A percentile compares a stretch with the other conserved stretches of the same genome.
phyloP scores from a whole-genome alignment of 805 yeast species.

The Pichia kluyveri region DNA sequence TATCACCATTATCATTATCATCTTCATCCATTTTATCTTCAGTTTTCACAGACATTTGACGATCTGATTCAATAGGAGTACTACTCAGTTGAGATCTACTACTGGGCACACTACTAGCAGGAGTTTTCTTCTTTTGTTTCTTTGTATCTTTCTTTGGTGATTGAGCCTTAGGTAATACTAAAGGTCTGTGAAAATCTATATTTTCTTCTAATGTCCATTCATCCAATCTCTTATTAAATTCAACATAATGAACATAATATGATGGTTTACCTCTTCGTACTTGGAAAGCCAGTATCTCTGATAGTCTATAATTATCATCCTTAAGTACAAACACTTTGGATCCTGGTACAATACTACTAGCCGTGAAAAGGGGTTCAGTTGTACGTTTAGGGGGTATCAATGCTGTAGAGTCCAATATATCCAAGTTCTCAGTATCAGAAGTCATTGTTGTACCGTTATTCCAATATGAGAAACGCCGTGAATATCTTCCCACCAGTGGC shows the following conservation, averaged over 20 bases:
- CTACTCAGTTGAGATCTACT: neutral
- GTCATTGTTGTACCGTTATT: conserved; percentile 12
- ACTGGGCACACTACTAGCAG: neutral
- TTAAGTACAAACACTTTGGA: conserved; percentile 77
- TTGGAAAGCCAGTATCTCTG: conserved; percentile 77
- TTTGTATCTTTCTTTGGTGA: conserved; percentile 34
- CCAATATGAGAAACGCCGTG: no score
- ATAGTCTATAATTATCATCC: conserved; percentile 70
- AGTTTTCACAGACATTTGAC: conserved; percentile 2
- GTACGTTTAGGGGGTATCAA: conserved; percentile 26
- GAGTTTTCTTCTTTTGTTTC: conserved; percentile 30
- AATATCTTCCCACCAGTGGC: no score
- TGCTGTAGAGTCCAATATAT: conserved; percentile 21
- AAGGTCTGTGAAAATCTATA: conserved; percentile 61
- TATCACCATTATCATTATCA: conserved; percentile 39
- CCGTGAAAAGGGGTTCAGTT: conserved; percentile 19
- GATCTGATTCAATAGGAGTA: conserved; percentile 11
- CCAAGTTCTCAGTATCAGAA: conserved; percentile 23
- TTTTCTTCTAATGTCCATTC: conserved; percentile 81
- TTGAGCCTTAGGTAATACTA: conserved; percentile 61
- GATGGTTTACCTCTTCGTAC: conserved; percentile 66
- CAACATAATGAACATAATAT: conserved; percentile 90
- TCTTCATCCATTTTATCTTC: conserved; percentile 1
- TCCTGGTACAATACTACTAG: conserved; percentile 56
- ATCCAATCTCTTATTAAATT: conserved; percentile 91